Conservation (phyloP, 768 basidiomycete species). For the Rhodocollybia butyracea region DNA sequence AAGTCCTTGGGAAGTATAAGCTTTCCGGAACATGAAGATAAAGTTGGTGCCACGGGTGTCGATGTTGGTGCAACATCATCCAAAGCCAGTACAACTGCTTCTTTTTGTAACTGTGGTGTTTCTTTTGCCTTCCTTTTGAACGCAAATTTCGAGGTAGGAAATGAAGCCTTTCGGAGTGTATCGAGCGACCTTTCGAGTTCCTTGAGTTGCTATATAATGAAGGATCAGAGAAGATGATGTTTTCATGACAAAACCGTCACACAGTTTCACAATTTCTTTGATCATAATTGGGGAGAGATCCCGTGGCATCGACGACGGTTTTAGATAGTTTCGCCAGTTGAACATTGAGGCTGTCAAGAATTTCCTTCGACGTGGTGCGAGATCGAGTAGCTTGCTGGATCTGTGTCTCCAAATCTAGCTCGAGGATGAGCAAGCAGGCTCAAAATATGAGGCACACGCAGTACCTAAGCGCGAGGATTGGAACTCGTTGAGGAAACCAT, state of each 20-base stretch:
- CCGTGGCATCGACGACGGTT: conserved; percentile 58
- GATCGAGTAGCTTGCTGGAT: conserved; percentile 34
- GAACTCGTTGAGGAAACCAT: conserved; percentile 48
- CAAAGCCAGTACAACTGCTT: not conserved
- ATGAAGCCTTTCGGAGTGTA: conserved; percentile 25
- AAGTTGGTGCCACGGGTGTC: conserved; percentile 30
- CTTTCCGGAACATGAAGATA: conserved; percentile 42
- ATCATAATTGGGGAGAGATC: conserved; percentile 67
- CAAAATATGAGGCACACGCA: conserved; percentile 10
- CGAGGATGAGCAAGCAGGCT: not conserved
- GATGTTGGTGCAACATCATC: not conserved
- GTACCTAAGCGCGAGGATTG: conserved; percentile 37
- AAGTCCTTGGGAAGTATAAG: conserved; percentile 46
- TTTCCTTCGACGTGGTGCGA: conserved; percentile 28
- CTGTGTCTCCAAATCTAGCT: conserved; percentile 25
- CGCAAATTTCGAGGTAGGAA: conserved; percentile 59
- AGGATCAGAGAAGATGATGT: conserved; percentile 10
- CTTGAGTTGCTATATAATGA: conserved; percentile 60
- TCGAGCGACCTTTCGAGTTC: conserved; percentile 55
- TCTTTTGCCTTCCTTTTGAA: conserved; percentile 51
- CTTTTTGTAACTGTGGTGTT: conserved; percentile 12
- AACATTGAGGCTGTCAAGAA: conserved; percentile 40
- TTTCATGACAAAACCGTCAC: conserved; percentile 20
- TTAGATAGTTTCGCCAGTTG: conserved; percentile 61
- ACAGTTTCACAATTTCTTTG: conserved; percentile 71